Evolutionary conservation across 805 yeast genomes (phyloP).

Genomic region (Clavispora vitiphila): DNA sequence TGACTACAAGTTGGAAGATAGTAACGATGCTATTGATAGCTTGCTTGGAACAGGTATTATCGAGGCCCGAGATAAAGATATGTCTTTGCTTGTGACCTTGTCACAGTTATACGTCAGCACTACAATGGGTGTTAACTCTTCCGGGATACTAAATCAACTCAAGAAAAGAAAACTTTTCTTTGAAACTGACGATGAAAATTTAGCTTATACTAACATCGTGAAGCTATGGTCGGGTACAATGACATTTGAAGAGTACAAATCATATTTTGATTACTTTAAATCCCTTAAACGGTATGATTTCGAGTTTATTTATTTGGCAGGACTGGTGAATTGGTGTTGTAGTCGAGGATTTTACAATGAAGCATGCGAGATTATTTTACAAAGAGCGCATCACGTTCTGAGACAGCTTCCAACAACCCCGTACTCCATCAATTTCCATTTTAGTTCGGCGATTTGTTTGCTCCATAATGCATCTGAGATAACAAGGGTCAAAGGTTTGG

Average conservation of each 20-base stretch:
- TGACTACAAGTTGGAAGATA: constrained; percentile 8
- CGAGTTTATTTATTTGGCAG: constrained; percentile 11
- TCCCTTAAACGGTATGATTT: constrained; percentile 7
- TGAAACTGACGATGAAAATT: constrained; percentile 5
- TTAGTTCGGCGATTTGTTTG: constrained; percentile 15
- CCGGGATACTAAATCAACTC: not conserved
- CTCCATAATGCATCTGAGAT: constrained; percentile 17
- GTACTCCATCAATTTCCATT: constrained; percentile 20
- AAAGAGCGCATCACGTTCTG: constrained; percentile 15
- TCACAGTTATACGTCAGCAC: not conserved
- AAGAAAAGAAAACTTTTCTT: constrained; percentile 6
- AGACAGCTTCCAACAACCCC: constrained; percentile 20
- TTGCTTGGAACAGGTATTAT: not conserved
- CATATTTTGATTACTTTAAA: not conserved
- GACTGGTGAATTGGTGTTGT: constrained; percentile 11
- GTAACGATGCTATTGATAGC: not conserved
- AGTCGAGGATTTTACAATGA: constrained; percentile 15
- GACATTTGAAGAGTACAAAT: constrained; percentile 6
- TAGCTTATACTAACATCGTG: not conserved
- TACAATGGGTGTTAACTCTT: not conserved
- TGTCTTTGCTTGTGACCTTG: not conserved
- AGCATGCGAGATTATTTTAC: constrained; percentile 13
- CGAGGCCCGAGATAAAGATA: not conserved
- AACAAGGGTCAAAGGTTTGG: constrained; percentile 14
- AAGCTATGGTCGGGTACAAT: constrained; percentile 9